Conservation (phyloP, 805 yeast genomes). For the Candida sphagnicola region DNA sequence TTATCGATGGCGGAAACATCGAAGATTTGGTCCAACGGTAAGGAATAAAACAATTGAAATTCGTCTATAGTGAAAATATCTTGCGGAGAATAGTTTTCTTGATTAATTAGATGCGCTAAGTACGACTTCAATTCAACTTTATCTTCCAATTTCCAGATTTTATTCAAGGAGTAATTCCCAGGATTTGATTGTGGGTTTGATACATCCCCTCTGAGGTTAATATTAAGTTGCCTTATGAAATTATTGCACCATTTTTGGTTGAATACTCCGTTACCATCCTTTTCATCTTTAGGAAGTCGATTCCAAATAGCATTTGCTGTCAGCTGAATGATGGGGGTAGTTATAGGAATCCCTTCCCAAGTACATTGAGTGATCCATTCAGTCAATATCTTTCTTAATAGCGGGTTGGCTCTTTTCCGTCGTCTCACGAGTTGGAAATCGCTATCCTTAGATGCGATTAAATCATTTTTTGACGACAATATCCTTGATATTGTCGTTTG, state of each 20-base stretch:
- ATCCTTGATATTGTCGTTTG: conserved; percentile 66
- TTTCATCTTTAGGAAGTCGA: conserved; percentile 46
- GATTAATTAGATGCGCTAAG: conserved; percentile 26
- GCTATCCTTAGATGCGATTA: conserved; percentile 46
- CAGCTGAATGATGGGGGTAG: conserved; percentile 59
- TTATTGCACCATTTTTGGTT: conserved; percentile 59
- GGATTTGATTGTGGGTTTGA: conserved; percentile 34
- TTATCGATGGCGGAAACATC: conserved; percentile 42
- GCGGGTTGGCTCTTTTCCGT: conserved; percentile 51
- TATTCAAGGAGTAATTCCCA: conserved; percentile 30
- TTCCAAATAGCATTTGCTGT: conserved; percentile 66
- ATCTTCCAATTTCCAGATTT: conserved; percentile 61
- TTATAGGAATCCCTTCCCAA: conserved; percentile 64
- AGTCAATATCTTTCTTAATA: conserved; percentile 55
- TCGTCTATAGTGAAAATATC: conserved; percentile 62
- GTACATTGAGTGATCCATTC: conserved; percentile 68
- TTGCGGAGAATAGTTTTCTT: conserved; percentile 39
- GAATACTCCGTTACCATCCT: conserved; percentile 65
- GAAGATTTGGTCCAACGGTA: conserved; percentile 58
- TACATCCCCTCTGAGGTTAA: conserved; percentile 45
- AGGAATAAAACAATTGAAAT: conserved; percentile 53
- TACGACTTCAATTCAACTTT: conserved; percentile 44
- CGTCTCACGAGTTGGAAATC: conserved; percentile 50
- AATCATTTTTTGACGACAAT: conserved; percentile 51
- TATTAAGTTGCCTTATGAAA: conserved; percentile 45